These are phyloP conservation scores for Ulmus americana DNA, from an alignment of 331 rosid species.

Conservation along the genomic window DNA sequence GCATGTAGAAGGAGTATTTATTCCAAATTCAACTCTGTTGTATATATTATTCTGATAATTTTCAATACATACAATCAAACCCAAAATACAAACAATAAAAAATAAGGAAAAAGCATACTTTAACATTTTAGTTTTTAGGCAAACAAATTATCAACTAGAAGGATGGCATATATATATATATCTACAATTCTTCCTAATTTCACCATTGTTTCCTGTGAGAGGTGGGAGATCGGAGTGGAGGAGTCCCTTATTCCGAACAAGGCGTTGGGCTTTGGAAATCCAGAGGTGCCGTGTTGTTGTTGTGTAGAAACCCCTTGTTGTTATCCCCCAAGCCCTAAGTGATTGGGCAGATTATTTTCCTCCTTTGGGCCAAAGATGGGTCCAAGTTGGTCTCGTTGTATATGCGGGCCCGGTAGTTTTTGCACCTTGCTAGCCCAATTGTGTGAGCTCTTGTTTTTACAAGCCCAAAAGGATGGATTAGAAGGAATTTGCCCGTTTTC, in stretches of 20 bases:
- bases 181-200: slow-evolving; percentile 68
- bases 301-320: too few species aligned
- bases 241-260: slow-evolving; percentile 55
- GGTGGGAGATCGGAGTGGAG: slow-evolving; percentile 77
- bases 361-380: slow-evolving; percentile 32
- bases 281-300: slow-evolving; percentile 65
- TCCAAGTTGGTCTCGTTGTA: slow-evolving; percentile 67
- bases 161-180: too few species aligned
- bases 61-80: too few species aligned
- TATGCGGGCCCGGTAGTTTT: slow-evolving; percentile 39
- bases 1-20: too few species aligned
- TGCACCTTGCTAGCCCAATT: slow-evolving; percentile 81
- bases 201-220: slow-evolving; percentile 73
- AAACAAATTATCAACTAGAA: too few species aligned
- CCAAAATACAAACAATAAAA: too few species aligned
- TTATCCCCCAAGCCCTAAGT: slow-evolving; percentile 58
- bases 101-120: too few species aligned
- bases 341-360: slow-evolving; percentile 48
- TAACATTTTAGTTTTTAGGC: too few species aligned
- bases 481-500: too few species aligned
- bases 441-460: slow-evolving; percentile 33
- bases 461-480: too few species aligned
- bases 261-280: slow-evolving; percentile 47
- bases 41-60: too few species aligned
- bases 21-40: too few species aligned